Base-by-base conservation (phyloP, 495 filamentous ascomycete genomes). In the Lasiosphaeris hirsuta region DNA sequence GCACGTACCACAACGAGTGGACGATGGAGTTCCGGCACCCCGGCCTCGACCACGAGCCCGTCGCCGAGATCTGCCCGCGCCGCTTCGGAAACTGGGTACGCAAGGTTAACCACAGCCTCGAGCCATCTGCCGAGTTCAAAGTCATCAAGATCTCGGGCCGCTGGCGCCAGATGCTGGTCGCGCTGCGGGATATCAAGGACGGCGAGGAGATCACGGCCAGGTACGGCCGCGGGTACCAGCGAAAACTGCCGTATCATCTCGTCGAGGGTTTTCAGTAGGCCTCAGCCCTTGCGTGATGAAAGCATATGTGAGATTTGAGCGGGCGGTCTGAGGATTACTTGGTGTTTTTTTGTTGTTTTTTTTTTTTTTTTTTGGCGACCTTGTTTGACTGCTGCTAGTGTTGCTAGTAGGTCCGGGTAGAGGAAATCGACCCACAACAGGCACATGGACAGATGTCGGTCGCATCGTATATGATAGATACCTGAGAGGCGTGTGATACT, bases 51-150 rank as follows among this genome's bases (percentile, higher is more conserved):
- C 47, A 63, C 38, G 42, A 52, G 19, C n/a, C 47, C 5, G 63
- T 70, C 7, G 68, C 68, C 8, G 66, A 70, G 33, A 65, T 70
- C 14, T 67, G 62, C 13, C 57, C 65, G 5, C 47, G 47, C 30
- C 45, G 49, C 17, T 59, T 55, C 51, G 68, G 68, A 33, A 70
- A 70, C 48, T 70, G 68, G 68, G 66, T 69, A 9, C 63, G 68
- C n/a, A 63, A 63, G 30, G 68, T 70, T 54, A 52, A 19, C 13
- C 68, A 70, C 37, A 59, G 45, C 45, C 37, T 38, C 2, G 18
- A 53, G 7, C 68, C 68, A 14, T 59, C 59, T 9, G 59, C 63
- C 14, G 51, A 35, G 39, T 64, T 67, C 36, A 45, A 37, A 35
- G 8, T 58, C 3, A 52, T 67, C 53, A 69, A 67, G 50, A 60